Conservation (phyloP, 129 eudicot species). For the Helichrysum umbraculigerum region DNA sequence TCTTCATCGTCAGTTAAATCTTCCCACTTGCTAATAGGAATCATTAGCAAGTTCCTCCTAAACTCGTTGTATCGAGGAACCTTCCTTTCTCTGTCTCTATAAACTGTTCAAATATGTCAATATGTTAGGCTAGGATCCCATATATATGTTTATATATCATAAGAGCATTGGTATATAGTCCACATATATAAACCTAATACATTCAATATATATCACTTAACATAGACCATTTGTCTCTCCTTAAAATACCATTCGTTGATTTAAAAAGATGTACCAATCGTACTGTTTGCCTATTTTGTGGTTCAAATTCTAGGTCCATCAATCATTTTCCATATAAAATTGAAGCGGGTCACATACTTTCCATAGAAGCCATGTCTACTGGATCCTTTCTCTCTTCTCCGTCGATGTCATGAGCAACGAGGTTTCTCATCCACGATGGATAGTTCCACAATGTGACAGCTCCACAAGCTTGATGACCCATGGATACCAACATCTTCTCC, state of each 20-base stretch:
- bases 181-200: too few relatives aligned
- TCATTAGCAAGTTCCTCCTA: constrained; percentile 58
- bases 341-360: constrained; percentile 28
- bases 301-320: background rate
- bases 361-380: constrained; percentile 62
- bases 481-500: constrained; percentile 60
- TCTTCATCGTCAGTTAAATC: constrained; percentile 48
- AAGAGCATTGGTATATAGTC: too few relatives aligned
- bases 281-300: background rate
- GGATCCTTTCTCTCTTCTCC: constrained; percentile 55
- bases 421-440: constrained; percentile 69
- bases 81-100: constrained; percentile 61
- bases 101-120: constrained; percentile 34
- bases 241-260: too few relatives aligned
- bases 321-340: background rate
- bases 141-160: background rate
- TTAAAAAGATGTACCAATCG: too few relatives aligned
- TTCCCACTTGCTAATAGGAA: constrained; percentile 55
- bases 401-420: constrained; percentile 51
- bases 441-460: constrained; percentile 56
- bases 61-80: constrained; percentile 57
- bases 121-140: constrained; percentile 8
- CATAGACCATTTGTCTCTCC: too few relatives aligned
- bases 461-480: constrained; percentile 67
- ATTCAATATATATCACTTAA: too few relatives aligned